Evolutionary conservation across 202 grass and related monocot species (phyloP), one percentile per base, ranked within the genome.

Genomic region (Tripidium arundinaceum): DNA sequence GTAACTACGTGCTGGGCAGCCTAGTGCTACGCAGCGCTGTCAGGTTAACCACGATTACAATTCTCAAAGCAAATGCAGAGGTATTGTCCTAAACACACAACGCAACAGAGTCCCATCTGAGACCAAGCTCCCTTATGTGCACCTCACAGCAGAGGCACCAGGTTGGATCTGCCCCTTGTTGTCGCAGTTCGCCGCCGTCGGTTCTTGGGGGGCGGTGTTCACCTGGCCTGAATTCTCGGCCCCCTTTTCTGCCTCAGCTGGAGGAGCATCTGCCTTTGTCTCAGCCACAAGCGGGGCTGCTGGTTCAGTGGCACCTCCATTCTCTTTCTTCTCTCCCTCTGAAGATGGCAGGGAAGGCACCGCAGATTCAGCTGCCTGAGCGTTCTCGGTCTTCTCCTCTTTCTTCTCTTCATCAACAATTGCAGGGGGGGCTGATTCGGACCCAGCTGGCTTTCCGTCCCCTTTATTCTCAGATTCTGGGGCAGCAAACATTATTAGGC

Each of bases 21-120:
- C 86, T 80, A 84, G 49, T 84, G 77, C 72, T 62, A 79, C n/a
- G 10, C 66, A 62, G 41, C 63, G 25, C 41, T 57, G 64, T 88
- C 70, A 70, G 76, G 55, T 75, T 70, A 71, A 76, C 60, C 76
- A 88, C 69, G 81, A 73, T 88, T 84, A 84, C 86, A 88, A 68
- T 80, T 63, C 13, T 75, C 63, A 84, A 84, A 88, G 76, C 81
- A 88, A 84, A 88, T 74, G 61, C 29, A n/a, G 7, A 21, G n/a
- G 79, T 29, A 68, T 60, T 64, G 45, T 83, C 73, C 79, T 87
- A 72, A 72, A 43, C 63, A 87, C 9, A 69, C 6, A 16, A 31
- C 16, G 36, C 10, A 13, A 37, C 61, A 58, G 27, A 6, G 18
- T 38, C 41, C 60, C 50, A 22, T 37, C 47, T 10, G 65, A 28